These are phyloP conservation scores for Alternaria incomplexa DNA, from an alignment of 2,329 filamentous ascomycete species.

Conservation along the genomic window DNA sequence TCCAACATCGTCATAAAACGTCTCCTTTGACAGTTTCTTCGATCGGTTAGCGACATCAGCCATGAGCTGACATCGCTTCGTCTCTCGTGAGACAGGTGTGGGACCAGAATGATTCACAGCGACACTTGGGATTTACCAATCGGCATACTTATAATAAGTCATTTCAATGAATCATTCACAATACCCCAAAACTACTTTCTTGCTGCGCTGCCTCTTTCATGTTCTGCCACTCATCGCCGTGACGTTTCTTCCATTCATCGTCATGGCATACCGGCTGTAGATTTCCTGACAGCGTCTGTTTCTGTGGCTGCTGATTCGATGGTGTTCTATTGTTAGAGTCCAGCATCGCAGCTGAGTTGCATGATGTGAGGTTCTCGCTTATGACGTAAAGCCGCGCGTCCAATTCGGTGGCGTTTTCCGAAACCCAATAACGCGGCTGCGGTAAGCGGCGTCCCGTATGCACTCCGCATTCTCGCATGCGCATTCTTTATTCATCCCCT, in stretches of 20 bases:
- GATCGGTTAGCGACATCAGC: conserved; percentile 8
- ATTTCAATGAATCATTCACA: conserved; percentile 8
- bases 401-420: background rate
- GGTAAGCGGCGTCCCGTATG: background rate
- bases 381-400: conserved; percentile 9
- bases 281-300: background rate
- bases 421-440: background rate
- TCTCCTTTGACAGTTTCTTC: conserved; percentile 7
- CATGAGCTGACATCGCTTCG: conserved; percentile 14
- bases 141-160: conserved; percentile 8
- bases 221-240: background rate
- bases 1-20: conserved; percentile 4
- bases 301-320: too few species aligned
- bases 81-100: conserved; percentile 16
- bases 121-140: background rate
- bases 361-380: background rate
- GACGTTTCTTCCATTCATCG: background rate
- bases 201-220: background rate
- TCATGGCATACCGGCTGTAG: too few species aligned
- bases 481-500: background rate
- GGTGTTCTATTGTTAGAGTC: background rate
- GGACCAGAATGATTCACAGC: conserved; percentile 3
- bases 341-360: background rate
- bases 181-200: background rate
- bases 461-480: conserved; percentile 2